A percentile compares a stretch with the other conserved stretches of the same genome.
Evolutionary conservation across 805 yeast genomes (phyloP).

Genomic region (Lipomyces chichibuensis): DNA sequence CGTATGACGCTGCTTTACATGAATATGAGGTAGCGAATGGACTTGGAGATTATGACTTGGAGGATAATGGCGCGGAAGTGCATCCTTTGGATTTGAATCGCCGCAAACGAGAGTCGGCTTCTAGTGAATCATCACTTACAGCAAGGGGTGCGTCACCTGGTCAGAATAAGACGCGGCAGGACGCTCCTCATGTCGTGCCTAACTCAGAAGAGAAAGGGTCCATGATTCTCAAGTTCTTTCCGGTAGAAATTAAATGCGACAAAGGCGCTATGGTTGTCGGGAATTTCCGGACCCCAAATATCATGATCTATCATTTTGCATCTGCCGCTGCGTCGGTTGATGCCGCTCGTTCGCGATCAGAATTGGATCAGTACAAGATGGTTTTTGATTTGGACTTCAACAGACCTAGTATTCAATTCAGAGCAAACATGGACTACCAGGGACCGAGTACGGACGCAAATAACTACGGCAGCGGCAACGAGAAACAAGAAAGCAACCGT

Average conservation of each 20-base stretch:
- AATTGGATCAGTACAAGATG: conserved; percentile 61
- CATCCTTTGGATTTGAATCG: background rate
- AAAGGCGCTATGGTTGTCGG: conserved; percentile 81
- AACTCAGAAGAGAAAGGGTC: conserved; percentile 12
- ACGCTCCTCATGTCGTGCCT: background rate
- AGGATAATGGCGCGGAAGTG: background rate
- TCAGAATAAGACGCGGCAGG: background rate
- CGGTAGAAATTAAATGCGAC: conserved; percentile 61
- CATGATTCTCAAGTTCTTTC: conserved; percentile 50
- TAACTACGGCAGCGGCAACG: background rate
- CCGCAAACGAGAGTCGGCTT: background rate
- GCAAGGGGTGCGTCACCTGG: background rate
- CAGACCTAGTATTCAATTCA: conserved; percentile 61
- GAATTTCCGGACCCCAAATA: conserved; percentile 72
- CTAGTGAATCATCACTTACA: background rate
- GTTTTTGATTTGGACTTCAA: conserved; percentile 52
- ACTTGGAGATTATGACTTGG: background rate
- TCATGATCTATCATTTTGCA: conserved; percentile 64
- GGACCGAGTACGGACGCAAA: conserved; percentile 36
- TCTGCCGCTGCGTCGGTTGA: conserved; percentile 63
- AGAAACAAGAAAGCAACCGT: background rate
- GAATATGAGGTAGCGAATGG: conserved; percentile 35
- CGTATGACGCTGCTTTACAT: conserved; percentile 68
- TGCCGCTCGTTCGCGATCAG: conserved; percentile 46
- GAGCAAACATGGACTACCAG: conserved; percentile 71